Base-by-base conservation (phyloP, 805 yeast species). In the Candida vartiovaarae region DNA sequence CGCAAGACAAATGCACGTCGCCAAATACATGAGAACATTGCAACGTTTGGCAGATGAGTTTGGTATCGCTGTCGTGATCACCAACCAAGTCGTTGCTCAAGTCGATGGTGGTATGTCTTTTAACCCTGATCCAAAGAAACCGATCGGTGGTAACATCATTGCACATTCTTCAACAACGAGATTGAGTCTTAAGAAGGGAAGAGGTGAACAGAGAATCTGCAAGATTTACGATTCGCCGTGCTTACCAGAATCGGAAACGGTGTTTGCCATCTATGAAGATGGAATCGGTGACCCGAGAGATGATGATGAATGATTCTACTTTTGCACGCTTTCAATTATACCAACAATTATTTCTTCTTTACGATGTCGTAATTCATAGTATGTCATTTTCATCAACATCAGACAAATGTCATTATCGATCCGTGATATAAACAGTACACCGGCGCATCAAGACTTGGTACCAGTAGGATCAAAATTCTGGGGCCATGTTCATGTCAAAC, bases 91-190 rank as follows among this genome's bases (percentile, higher is more conserved):
- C 24, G 96, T 88, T 6, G 97, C 98, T 4, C 97, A 90, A 64
- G 99, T 93, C 20, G 99, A 93, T 59, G 95, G 95, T 57, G 79
- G 79, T 35, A 71, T 72, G 64, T 73, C 78, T 27, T 90, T 81
- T 63, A 89, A 90, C 55, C 95, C 96, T 1, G 99, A 93, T 63
- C 97, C 98, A 11, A 93, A 93, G 64, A 93, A 93, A 63, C 99
- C 99, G 15, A 91, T 93, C 53, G 99, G 99, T 49, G 99, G 99
- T 56, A 91, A 93, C 60, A 93, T 93, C 55, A 83, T 93, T 62
- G 99, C 98, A 1, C 99, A 93, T 63, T 82, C 95, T 20, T 89
- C 97, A 3, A 91, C 98, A 5, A 93, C 99, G 3, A 76, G 99
- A 57, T 73, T 93, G 46, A 84, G 85, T 43, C 81, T 93, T 63